Conservation (phyloP, 805 yeast genomes). For the Wickerhamomyces ciferrii region DNA sequence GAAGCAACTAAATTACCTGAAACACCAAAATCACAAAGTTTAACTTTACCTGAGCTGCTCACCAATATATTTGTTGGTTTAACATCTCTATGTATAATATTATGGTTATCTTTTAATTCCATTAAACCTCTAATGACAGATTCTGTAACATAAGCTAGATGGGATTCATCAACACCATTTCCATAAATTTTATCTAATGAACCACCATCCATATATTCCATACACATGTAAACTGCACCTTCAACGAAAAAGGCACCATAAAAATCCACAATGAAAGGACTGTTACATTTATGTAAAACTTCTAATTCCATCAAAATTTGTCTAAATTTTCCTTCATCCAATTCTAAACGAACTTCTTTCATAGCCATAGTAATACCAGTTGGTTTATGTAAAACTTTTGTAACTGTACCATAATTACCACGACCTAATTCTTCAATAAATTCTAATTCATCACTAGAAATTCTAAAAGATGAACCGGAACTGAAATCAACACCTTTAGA, state of each 20-base stretch:
- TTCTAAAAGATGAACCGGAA: constrained; percentile 81
- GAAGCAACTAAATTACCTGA: constrained; percentile 94
- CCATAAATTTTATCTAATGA: constrained; percentile 84
- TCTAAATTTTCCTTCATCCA: constrained; percentile 89
- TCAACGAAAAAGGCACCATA: constrained; percentile 97
- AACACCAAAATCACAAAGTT: constrained; percentile 94
- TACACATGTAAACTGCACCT: constrained; percentile 97
- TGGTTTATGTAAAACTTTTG: constrained; percentile 89
- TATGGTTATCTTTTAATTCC: constrained; percentile 82
- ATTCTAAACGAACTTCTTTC: constrained; percentile 91
- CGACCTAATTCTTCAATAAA: constrained; percentile 86
- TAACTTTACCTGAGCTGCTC: constrained; percentile 78
- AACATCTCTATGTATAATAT: constrained; percentile 93
- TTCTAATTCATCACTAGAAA: constrained; percentile 78
- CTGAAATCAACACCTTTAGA: constrained; percentile 90
- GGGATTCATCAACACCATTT: constrained; percentile 69
- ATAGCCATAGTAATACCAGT: constrained; percentile 92
- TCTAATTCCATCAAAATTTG: constrained; percentile 97
- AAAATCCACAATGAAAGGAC: constrained; percentile 91
- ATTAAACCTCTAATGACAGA: constrained; percentile 77
- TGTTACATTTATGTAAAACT: constrained; percentile 83
- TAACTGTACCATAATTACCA: constrained; percentile 95
- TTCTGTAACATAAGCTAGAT: constrained; percentile 74
- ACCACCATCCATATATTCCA: constrained; percentile 97
- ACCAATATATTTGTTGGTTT: constrained; percentile 93